A percentile compares a stretch with the other conserved stretches of the same genome.
Conservation (phyloP, 2,329 filamentous ascomycete species). For the Cytospora paraplurivora region DNA sequence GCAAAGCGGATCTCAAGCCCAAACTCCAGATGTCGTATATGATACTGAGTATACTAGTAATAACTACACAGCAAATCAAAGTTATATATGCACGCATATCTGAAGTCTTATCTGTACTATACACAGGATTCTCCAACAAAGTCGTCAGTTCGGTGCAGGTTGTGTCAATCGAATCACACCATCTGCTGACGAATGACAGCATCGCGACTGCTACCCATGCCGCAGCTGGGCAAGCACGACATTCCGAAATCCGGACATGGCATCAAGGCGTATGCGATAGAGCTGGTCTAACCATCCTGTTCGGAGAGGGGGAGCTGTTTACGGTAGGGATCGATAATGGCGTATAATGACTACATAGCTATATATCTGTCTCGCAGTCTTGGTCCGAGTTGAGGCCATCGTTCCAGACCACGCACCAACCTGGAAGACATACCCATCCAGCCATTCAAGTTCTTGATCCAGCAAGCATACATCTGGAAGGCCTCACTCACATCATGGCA, state of each 20-base stretch:
- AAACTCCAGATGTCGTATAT: no score
- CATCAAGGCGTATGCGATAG: constrained; percentile 15
- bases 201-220: constrained; percentile 3
- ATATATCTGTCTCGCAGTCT: background rate
- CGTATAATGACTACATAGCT: no score
- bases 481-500: constrained; percentile 13
- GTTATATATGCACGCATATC: background rate
- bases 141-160: background rate
- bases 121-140: background rate
- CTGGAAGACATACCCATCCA: background rate
- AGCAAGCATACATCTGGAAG: background rate
- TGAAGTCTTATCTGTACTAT: background rate
- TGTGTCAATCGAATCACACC: constrained; percentile 30
- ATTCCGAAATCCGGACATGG: constrained; percentile 18
- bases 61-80: background rate
- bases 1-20: no score
- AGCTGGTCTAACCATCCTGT: constrained; percentile 4
- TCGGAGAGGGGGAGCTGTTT: background rate
- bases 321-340: background rate
- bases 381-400: background rate
- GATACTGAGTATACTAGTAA: no score
- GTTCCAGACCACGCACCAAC: background rate
- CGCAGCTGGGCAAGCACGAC: constrained; percentile 12
- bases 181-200: constrained; percentile 18
- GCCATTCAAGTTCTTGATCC: background rate